Percentiles rank a stretch among this genome's conserved stretches.
phyloP scores from a whole-genome alignment of 23 red algal species.

The Agarophyton chilense region DNA sequence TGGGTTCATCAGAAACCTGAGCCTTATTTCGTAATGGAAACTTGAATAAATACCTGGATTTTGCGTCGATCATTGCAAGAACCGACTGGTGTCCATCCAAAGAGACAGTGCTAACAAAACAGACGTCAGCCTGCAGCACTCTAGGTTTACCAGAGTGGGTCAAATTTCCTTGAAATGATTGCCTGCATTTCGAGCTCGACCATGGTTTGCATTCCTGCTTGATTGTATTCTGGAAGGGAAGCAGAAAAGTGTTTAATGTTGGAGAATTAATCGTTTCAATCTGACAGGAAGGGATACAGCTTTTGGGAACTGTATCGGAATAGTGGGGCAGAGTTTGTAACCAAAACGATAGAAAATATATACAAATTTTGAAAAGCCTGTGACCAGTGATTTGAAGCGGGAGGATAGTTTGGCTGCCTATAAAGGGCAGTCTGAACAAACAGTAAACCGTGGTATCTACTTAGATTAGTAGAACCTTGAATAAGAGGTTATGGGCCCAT shows the following conservation, averaged over 20 bases:
- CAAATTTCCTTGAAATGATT: background rate
- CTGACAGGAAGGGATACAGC: too few relatives aligned
- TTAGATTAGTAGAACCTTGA: too few relatives aligned
- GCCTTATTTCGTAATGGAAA: background rate
- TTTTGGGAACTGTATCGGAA: too few relatives aligned
- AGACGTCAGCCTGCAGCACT: background rate
- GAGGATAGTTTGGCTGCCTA: too few relatives aligned
- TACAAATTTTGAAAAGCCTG: too few relatives aligned
- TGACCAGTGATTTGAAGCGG: too few relatives aligned
- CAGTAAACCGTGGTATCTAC: too few relatives aligned
- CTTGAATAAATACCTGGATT: background rate
- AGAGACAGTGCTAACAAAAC: background rate
- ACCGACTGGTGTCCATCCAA: conserved; percentile 2
- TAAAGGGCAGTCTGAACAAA: too few relatives aligned
- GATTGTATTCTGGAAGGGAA: background rate
- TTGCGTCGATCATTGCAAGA: background rate
- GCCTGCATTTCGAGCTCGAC: background rate
- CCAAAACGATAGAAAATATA: too few relatives aligned
- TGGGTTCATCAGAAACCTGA: conserved; percentile 10
- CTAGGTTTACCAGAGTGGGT: background rate
- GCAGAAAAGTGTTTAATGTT: background rate
- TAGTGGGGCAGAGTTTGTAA: too few relatives aligned
- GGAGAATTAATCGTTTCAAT: too few relatives aligned
- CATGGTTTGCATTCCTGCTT: background rate
- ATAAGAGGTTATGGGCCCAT: too few relatives aligned